Evolutionary conservation across 352 stramenopile species (phyloP).

Genomic region (Globisporangium nodosum): DNA sequence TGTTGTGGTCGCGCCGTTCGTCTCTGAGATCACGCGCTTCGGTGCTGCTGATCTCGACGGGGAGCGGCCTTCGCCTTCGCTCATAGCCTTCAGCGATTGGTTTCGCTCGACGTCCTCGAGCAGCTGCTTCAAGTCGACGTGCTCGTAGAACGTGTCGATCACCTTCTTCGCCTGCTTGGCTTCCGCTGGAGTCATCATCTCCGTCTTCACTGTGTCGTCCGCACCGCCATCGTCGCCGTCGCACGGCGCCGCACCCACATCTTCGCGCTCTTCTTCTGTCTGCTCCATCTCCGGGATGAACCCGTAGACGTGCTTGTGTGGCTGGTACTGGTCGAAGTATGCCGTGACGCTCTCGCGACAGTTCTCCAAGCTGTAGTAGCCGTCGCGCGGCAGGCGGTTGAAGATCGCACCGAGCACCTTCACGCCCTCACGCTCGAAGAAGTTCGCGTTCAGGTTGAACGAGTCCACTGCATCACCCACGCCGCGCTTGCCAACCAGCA

Average conservation of each 20-base stretch:
- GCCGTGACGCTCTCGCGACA: constrained; percentile 83
- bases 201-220: constrained; percentile 4
- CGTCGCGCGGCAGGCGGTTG: constrained; percentile 90
- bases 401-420: constrained; percentile 96
- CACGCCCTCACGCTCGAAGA: constrained; percentile 90
- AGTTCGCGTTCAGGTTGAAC: constrained; percentile 96
- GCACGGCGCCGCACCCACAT: not conserved
- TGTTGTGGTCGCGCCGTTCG: not conserved
- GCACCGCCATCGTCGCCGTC: constrained; percentile 1
- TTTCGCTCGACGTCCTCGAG: constrained; percentile 22
- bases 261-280: constrained; percentile 4
- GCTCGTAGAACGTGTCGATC: constrained; percentile 31
- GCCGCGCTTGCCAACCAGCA: constrained; percentile 94
- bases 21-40: not conserved
- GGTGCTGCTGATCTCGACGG: not conserved
- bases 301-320: constrained; percentile 65
- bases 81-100: constrained; percentile 2
- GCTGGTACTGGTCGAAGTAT: constrained; percentile 89
- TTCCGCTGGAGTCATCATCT: constrained; percentile 14
- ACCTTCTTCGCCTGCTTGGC: constrained; percentile 20
- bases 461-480: constrained; percentile 97
- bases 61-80: too few relatives aligned
- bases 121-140: constrained; percentile 32
- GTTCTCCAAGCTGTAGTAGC: constrained; percentile 94
- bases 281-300: constrained; percentile 76